phyloP scores from a whole-genome alignment of 1,139 yeast genomes.

The Blastobotrys malaysiensis region DNA sequence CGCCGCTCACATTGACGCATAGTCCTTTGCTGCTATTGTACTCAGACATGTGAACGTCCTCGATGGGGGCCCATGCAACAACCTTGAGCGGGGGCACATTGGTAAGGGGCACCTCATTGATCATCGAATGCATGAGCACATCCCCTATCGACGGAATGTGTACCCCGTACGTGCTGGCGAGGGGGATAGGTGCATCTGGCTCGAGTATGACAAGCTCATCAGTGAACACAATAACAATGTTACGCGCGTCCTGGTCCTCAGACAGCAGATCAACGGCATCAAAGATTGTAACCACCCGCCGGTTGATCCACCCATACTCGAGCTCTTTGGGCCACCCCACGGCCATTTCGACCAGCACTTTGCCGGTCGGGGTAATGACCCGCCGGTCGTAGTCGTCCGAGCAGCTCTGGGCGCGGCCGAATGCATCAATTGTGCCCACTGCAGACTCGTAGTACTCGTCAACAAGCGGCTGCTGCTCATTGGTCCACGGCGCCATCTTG shows the following conservation, averaged over 20 bases:
- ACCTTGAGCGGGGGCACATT: slow-evolving; percentile 67
- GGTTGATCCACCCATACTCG: slow-evolving; percentile 81
- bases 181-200: slow-evolving; percentile 29
- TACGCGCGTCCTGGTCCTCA: slow-evolving; percentile 23
- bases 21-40: slow-evolving; percentile 20
- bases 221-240: slow-evolving; percentile 67
- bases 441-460: slow-evolving; percentile 49
- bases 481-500: slow-evolving; percentile 3
- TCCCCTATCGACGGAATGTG: slow-evolving; percentile 67
- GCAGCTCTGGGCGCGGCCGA: slow-evolving; percentile 44
- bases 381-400: slow-evolving; percentile 53
- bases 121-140: slow-evolving; percentile 79
- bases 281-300: slow-evolving; percentile 79
- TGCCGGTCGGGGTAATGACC: slow-evolving; percentile 88
- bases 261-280: slow-evolving; percentile 47
- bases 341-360: slow-evolving; percentile 76
- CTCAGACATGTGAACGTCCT: slow-evolving; percentile 37
- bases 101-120: slow-evolving; percentile 77
- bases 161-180: slow-evolving; percentile 32
- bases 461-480: slow-evolving; percentile 27
- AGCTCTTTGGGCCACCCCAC: slow-evolving; percentile 81
- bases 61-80: slow-evolving; percentile 61
- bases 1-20: slow-evolving; percentile 11
- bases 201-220: slow-evolving; percentile 67
- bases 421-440: slow-evolving; percentile 68